phyloP scores from a whole-genome alignment of 345 rosid genomes.

The Eucalyptus dawsonii region DNA sequence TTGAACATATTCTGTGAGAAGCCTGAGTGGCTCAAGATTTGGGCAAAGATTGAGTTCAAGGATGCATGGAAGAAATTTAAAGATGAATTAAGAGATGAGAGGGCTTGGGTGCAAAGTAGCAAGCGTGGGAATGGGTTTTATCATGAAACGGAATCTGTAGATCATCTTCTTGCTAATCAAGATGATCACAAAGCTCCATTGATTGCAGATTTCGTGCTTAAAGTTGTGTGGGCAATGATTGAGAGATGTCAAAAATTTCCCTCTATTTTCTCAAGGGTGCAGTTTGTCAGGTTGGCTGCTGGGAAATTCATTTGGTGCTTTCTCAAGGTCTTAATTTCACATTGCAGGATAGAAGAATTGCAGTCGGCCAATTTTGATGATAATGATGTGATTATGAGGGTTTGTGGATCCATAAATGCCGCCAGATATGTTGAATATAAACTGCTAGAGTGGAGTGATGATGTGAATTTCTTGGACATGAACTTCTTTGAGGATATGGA shows the following conservation, averaged over 20 bases:
- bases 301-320: slow-evolving; percentile 58
- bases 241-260: slow-evolving; percentile 43
- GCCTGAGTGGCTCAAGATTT: slow-evolving; percentile 62
- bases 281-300: slow-evolving; percentile 52
- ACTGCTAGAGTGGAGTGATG: slow-evolving; percentile 76
- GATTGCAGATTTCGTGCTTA: slow-evolving; percentile 35
- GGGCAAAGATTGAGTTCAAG: slow-evolving; percentile 77
- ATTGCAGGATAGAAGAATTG: slow-evolving; percentile 31
- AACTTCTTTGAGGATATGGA: slow-evolving; percentile 17
- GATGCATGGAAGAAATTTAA: slow-evolving; percentile 58
- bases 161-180: slow-evolving; percentile 34
- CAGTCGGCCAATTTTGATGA: slow-evolving; percentile 9
- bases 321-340: slow-evolving; percentile 30
- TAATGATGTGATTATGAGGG: slow-evolving; percentile 14
- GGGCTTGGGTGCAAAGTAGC: slow-evolving; percentile 34
- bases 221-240: slow-evolving; percentile 40
- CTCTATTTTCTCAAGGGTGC: slow-evolving; percentile 17
- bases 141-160: slow-evolving; percentile 9
- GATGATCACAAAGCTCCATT: slow-evolving; percentile 58
- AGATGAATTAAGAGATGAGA: slow-evolving; percentile 35
- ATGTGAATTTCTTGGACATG: slow-evolving; percentile 50
- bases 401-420: slow-evolving; percentile 52
- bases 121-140: background rate
- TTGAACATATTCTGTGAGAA: slow-evolving; percentile 39
- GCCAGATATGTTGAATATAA: slow-evolving; percentile 51